These are phyloP conservation scores for Chenopodium berlandieri DNA, from an alignment of 148 eudicot species.

Conservation along the genomic window DNA sequence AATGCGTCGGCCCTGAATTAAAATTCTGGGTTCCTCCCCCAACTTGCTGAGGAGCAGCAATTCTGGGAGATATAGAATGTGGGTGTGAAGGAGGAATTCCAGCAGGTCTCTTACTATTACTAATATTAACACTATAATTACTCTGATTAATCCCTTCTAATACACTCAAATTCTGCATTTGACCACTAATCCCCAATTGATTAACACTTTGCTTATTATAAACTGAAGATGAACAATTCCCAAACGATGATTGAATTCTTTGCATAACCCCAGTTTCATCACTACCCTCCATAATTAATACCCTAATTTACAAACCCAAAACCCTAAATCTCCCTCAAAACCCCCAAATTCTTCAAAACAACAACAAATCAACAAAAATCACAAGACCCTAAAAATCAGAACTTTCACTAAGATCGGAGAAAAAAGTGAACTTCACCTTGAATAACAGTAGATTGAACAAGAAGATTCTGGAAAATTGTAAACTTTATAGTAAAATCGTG, in stretches of 20 bases:
- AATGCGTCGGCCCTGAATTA: constrained; percentile 23
- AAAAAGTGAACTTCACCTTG: not conserved
- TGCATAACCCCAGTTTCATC: constrained; percentile 37
- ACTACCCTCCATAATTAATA: constrained; percentile 30
- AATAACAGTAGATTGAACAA: not conserved
- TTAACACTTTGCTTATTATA: constrained; percentile 22
- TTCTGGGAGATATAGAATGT: constrained; percentile 16
- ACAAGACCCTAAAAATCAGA: constrained; percentile 2
- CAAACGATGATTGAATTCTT: constrained; percentile 31
- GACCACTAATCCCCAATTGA: constrained; percentile 21
- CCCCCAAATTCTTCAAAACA: not conserved
- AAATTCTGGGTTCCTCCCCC: constrained; percentile 27
- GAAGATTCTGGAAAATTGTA: not conserved
- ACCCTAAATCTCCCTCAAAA: not conserved
- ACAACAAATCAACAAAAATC: not conserved
- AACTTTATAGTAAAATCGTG: not conserved
- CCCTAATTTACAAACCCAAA: not conserved
- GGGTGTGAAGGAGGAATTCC: constrained; percentile 39
- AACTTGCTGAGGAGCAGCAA: constrained; percentile 13
- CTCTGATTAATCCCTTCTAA: constrained; percentile 1
- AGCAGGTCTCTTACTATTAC: constrained; percentile 23
- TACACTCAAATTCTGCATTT: constrained; percentile 35
- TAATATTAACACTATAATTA: not conserved
- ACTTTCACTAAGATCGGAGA: not conserved
- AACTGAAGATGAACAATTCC: constrained; percentile 34